Evolutionary conservation across 441 rosid species (phyloP), one percentile per base, ranked within the genome.

Genomic region (California macrophylla): DNA sequence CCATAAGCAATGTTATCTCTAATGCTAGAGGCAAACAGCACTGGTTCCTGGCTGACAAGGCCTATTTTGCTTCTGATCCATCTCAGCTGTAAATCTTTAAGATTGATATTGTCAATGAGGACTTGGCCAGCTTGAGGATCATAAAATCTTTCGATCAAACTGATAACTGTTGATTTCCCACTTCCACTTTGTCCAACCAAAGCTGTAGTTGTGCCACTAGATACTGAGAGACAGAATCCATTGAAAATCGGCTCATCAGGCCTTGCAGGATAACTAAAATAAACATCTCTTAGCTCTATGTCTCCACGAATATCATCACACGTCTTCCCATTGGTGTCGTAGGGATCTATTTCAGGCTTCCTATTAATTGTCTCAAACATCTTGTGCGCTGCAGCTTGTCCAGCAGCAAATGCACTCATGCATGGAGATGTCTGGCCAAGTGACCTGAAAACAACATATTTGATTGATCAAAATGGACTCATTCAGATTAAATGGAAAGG

Each of bases 141-240:
- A 66, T 89, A 91, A 69, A 89, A 91, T 71, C 97, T 79, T 80
- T 89, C 93, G 3, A 91, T 82, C 42, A 91, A 74, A 76, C 89
- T 85, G n/a, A 91, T 80, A 4, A 87, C 90, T 0, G 97, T 91
- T 3, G 97, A 91, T 72, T 90, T 88, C 12, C 96, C 96, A 42
- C 94, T 88, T 13, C 96, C 96, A 61, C 96, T 90, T 45, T 85
- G 88, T 20, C 96, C 94, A 15, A 90, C 96, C 56, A 90, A 70
- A 68, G 96, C 96, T 52, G 79, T 74, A 13, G 92, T 90, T 10
- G 83, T 82, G 10, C 92, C 92, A 5, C 80, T 81, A 0, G 85
- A 85, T 28, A 88, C 81, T 56, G 72, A 60, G 34, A 90, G 77
- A 0, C 89, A 85, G 78, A 88, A 88, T 47, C 96, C 93, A 13